phyloP scores from a whole-genome alignment of 352 stramenopile genomes.

The Thalassiosira hispida region DNA sequence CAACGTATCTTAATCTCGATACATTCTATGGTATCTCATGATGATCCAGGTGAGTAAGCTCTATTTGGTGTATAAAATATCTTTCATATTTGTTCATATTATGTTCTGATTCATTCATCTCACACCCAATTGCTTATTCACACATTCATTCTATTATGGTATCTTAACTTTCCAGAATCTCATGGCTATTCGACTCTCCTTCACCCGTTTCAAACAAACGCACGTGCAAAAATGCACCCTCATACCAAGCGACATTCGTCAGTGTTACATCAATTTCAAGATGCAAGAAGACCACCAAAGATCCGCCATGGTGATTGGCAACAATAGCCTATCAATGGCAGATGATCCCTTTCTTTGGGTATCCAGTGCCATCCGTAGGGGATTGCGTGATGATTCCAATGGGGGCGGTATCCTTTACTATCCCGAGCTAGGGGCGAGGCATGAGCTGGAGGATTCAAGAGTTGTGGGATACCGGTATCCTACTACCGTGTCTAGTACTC shows the following conservation, averaged over 20 bases:
- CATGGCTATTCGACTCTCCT: neutral
- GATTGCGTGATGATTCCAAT: neutral
- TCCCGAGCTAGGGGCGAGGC: neutral
- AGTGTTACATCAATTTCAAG: constrained; percentile 4
- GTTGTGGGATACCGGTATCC: too few species aligned
- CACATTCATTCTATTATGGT: too few species aligned
- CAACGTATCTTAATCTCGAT: too few species aligned
- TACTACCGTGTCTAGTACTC: too few species aligned
- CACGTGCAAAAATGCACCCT: neutral
- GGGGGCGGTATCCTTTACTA: neutral
- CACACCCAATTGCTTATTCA: too few species aligned
- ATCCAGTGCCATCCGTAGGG: constrained; percentile 3
- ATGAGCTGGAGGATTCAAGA: neutral
- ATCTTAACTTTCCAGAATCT: constrained; percentile 5
- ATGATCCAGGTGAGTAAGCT: too few species aligned
- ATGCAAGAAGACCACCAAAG: neutral
- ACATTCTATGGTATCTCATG: too few species aligned
- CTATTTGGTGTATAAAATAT: neutral
- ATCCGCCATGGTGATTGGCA: neutral
- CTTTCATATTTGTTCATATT: neutral
- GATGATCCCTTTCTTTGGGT: neutral
- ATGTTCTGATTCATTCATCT: too few species aligned
- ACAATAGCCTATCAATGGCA: too few species aligned
- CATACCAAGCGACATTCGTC: constrained; percentile 3
- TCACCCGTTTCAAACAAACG: neutral